Conservation (phyloP, 768 basidiomycete genomes). For the Chalciporus piperatus region DNA sequence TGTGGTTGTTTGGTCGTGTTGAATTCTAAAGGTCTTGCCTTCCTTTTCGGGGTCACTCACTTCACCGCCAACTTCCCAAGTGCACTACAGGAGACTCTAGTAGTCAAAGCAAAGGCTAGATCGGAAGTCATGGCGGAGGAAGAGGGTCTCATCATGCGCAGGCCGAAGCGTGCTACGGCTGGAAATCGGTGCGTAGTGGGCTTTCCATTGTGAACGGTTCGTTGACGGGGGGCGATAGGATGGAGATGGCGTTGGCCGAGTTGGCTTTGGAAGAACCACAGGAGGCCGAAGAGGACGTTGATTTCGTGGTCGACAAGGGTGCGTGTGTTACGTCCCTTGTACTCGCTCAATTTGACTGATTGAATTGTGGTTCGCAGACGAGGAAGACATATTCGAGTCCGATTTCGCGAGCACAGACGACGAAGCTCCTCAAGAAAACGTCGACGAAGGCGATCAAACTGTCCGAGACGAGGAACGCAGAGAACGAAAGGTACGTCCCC, state of each 20-base stretch:
- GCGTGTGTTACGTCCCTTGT: too few relatives aligned
- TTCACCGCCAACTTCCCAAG: background rate
- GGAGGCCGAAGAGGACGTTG: constrained; percentile 69
- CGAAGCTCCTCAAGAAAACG: constrained; percentile 48
- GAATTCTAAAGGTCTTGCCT: constrained; percentile 17
- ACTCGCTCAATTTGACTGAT: background rate
- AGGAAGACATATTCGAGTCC: constrained; percentile 78
- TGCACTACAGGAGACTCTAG: too few relatives aligned
- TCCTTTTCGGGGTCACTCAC: constrained; percentile 2
- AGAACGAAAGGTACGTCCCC: constrained; percentile 24
- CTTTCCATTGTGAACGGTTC: background rate
- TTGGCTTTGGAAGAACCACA: constrained; percentile 44
- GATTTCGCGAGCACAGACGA: constrained; percentile 89
- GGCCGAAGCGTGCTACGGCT: constrained; percentile 69
- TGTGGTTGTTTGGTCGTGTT: constrained; percentile 21
- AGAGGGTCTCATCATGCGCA: constrained; percentile 41
- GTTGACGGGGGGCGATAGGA: constrained; percentile 39
- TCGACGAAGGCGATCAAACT: constrained; percentile 54
- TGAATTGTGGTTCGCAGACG: constrained; percentile 44
- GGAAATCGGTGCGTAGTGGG: constrained; percentile 60
- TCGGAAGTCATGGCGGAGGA: constrained; percentile 2
- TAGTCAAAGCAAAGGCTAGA: background rate
- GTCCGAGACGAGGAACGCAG: constrained; percentile 59
- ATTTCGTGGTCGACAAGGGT: constrained; percentile 71
- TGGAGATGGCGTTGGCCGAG: constrained; percentile 74